A percentile compares a stretch with the other conserved stretches of the same genome.
These are phyloP conservation scores for Salicornia ramosissima DNA, from an alignment of 148 eudicot genomes.

Conservation along the genomic window DNA sequence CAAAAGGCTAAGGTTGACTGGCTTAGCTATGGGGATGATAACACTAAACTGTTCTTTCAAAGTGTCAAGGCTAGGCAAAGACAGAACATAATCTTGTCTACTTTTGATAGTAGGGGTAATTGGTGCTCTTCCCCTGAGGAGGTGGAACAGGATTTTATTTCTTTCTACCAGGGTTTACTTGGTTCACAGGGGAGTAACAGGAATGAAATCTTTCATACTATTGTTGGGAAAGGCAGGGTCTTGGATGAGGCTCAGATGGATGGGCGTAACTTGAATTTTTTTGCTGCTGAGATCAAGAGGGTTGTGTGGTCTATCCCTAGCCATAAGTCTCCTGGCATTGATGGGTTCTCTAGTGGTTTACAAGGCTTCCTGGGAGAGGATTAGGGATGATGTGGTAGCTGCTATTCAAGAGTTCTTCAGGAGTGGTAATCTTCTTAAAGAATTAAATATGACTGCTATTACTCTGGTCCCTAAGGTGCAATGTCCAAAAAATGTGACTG, in stretches of 20 bases:
- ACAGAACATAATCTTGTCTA: too few relatives aligned
- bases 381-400: neutral
- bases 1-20: too few relatives aligned
- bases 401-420: neutral
- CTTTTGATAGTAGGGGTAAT: too few relatives aligned
- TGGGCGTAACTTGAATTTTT: too few relatives aligned
- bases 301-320: neutral
- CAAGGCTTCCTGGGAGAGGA: neutral
- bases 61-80: too few relatives aligned
- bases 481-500: neutral
- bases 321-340: neutral
- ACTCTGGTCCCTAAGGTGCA: neutral
- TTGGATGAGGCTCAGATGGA: neutral
- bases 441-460: neutral
- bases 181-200: too few relatives aligned
- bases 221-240: neutral
- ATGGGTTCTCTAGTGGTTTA: neutral
- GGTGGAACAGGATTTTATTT: too few relatives aligned
- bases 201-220: neutral
- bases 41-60: too few relatives aligned
- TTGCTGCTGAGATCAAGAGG: neutral
- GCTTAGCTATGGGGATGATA: too few relatives aligned
- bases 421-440: neutral
- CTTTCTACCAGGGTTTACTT: neutral
- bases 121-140: too few relatives aligned